These are phyloP conservation scores for Crithidia sp. DNA, from an alignment of 208 protist genomes.

Conservation along the genomic window DNA sequence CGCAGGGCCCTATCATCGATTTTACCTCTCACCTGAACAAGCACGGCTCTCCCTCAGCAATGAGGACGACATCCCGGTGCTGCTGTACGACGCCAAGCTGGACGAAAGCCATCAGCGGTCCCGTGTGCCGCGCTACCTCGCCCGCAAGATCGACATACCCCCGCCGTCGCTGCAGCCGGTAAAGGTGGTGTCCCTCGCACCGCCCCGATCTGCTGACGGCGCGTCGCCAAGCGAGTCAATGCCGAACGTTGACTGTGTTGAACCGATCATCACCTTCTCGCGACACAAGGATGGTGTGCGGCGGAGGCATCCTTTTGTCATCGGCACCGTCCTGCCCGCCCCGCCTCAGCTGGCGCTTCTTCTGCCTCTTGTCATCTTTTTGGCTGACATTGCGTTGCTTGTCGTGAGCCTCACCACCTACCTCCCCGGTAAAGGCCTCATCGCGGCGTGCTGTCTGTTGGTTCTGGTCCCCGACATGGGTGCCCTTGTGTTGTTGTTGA, in stretches of 20 bases:
- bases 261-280: slow-evolving; percentile 12
- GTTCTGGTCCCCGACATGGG: slow-evolving; percentile 59
- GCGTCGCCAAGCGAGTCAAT: slow-evolving; percentile 10
- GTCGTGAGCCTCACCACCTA: slow-evolving; percentile 44
- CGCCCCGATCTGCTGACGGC: slow-evolving; percentile 14
- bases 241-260: slow-evolving; percentile 43
- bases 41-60: slow-evolving; percentile 16
- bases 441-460: slow-evolving; percentile 44
- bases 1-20: slow-evolving; percentile 43
- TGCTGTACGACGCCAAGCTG: slow-evolving; percentile 37
- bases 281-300: slow-evolving; percentile 10
- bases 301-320: slow-evolving; percentile 29
- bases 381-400: slow-evolving; percentile 64
- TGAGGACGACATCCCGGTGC: slow-evolving; percentile 26
- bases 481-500: slow-evolving; percentile 53
- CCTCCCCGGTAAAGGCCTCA: slow-evolving; percentile 39
- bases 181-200: slow-evolving; percentile 62
- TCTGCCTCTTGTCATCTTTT: slow-evolving; percentile 51
- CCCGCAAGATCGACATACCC: slow-evolving; percentile 50
- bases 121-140: slow-evolving; percentile 60
- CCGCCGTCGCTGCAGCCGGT: slow-evolving; percentile 40
- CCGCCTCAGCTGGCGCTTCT: slow-evolving; percentile 48
- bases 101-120: slow-evolving; percentile 29
- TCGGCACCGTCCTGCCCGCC: slow-evolving; percentile 54
- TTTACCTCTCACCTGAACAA: slow-evolving; percentile 29